Base-by-base conservation (phyloP, 805 yeast species). In the Suhomyces faveliae region DNA sequence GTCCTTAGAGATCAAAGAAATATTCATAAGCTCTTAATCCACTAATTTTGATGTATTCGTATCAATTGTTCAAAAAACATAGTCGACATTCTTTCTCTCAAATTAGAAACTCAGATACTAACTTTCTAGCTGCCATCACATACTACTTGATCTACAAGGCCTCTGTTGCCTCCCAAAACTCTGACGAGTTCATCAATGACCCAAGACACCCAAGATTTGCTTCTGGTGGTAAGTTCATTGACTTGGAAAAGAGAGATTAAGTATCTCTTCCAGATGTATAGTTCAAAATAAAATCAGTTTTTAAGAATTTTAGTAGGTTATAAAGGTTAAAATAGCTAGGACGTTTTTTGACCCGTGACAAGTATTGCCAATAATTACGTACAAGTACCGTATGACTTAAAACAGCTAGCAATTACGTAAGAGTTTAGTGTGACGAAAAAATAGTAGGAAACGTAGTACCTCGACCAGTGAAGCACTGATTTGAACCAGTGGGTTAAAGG, bases 171-270 rank as follows among this genome's bases (percentile, higher is more conserved):
- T 79, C 88, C 60, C 76, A 82, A 70, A 77, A 83, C 78, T 77
- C 92, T 51, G 79, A 78, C 54, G 95, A 88, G 74, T 89, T 84
- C 78, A 82, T 84, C 74, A 89, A 89, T 71, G 96, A 89, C 75
- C 96, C 97, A 77, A 87, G 96, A 80, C 89, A 89, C 79, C 97
- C 97, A 73, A 85, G 95, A 77, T 87, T 88, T 68, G 74, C 70
- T 58, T 64, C 58, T 51, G 78, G 78, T 58, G 78, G 76, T 54
- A 73, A 73, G 66, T 62, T 62, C 60, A 62, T 62, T 42, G 67
- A 62, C 58, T 62, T 62, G 60, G 64, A 60, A 54, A 62, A 62
- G 56, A 56, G 51, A 50, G 61, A 53, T 35, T 57, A 57, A 48
- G 39, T 24, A 21, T 8, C 25, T 20, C 22, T 35, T 37, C 40